Evolutionary conservation across 1,284 basidiomycete genomes (phyloP).

Genomic region (Cutaneotrichosporon sp.): DNA sequence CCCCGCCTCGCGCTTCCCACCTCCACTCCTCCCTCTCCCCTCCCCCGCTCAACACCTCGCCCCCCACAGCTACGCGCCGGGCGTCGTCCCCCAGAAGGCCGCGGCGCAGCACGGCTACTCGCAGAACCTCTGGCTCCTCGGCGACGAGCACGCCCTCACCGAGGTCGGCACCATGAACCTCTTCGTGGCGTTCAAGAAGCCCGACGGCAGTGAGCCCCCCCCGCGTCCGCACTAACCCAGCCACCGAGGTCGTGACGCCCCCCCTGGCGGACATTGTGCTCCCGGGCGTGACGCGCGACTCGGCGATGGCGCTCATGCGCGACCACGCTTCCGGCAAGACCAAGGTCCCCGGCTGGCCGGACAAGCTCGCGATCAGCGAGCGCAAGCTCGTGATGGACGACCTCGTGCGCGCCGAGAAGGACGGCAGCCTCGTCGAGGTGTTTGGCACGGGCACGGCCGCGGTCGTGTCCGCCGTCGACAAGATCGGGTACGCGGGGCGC

Average conservation of each 20-base stretch:
- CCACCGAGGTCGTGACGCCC: slow-evolving; percentile 80
- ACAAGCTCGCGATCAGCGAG: slow-evolving; percentile 74
- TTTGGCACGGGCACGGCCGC: slow-evolving; percentile 95
- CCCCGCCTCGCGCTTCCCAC: too few relatives aligned
- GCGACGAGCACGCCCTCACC: slow-evolving; percentile 80
- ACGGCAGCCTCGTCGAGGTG: slow-evolving; percentile 79
- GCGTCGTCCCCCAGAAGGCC: slow-evolving; percentile 81
- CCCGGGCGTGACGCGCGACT: slow-evolving; percentile 93
- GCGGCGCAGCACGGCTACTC: slow-evolving; percentile 84
- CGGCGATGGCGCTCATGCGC: slow-evolving; percentile 77
- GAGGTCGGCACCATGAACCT: slow-evolving; percentile 93
- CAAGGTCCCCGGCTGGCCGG: slow-evolving; percentile 64
- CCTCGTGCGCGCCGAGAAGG: slow-evolving; percentile 69
- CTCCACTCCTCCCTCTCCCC: not conserved
- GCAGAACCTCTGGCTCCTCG: slow-evolving; percentile 94
- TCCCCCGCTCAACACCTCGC: too few relatives aligned
- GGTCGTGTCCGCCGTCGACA: slow-evolving; percentile 77
- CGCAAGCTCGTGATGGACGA: slow-evolving; percentile 87
- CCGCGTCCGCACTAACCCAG: slow-evolving; percentile 49
- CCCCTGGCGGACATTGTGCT: slow-evolving; percentile 94
- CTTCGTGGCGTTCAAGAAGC: slow-evolving; percentile 78
- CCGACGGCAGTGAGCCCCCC: slow-evolving; percentile 64
- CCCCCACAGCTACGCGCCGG: slow-evolving; percentile 77
- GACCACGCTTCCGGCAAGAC: slow-evolving; percentile 68
- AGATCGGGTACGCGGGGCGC: slow-evolving; percentile 81